Evolutionary conservation across 2,329 filamentous ascomycete species (phyloP).

Genomic region (Thielaviopsis ethacetica): DNA sequence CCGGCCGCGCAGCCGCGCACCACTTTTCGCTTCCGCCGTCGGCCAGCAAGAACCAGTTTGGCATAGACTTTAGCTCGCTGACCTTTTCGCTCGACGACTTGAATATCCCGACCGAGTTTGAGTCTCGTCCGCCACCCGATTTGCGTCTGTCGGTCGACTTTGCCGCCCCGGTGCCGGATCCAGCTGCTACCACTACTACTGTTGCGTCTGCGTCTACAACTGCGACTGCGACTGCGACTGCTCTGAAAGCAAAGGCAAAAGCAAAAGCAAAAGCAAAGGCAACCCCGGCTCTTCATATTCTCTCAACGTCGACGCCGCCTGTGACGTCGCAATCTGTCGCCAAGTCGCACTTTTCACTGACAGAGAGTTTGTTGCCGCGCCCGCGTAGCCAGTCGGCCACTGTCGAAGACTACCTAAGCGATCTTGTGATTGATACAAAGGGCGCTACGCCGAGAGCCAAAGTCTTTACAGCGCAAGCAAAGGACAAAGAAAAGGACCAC

Average conservation of each 20-base stretch:
- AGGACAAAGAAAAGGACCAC: background rate
- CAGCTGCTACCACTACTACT: background rate
- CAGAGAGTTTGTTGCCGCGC: slow-evolving; percentile 9
- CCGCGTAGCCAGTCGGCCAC: slow-evolving; percentile 1
- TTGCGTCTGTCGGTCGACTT: slow-evolving; percentile 2
- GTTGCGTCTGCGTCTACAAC: background rate
- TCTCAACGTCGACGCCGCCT: background rate
- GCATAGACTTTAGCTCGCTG: slow-evolving; percentile 2
- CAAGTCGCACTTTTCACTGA: slow-evolving; percentile 9
- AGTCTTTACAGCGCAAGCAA: background rate
- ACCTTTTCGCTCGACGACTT: slow-evolving; percentile 10
- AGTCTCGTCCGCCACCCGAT: background rate
- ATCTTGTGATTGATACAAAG: background rate
- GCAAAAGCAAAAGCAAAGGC: background rate
- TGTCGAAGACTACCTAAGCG: background rate
- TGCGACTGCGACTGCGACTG: background rate
- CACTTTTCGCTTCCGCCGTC: slow-evolving; percentile 11
- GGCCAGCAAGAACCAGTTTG: slow-evolving; percentile 7
- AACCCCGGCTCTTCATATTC: background rate
- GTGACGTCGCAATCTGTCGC: background rate
- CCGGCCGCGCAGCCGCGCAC: slow-evolving; percentile 1
- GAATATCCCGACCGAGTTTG: slow-evolving; percentile 1
- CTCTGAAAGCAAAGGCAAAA: background rate
- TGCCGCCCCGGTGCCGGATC: background rate
- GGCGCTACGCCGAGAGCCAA: background rate